Conservation (phyloP, 495 filamentous ascomycete species). For the Lasiosphaeria hispida region DNA sequence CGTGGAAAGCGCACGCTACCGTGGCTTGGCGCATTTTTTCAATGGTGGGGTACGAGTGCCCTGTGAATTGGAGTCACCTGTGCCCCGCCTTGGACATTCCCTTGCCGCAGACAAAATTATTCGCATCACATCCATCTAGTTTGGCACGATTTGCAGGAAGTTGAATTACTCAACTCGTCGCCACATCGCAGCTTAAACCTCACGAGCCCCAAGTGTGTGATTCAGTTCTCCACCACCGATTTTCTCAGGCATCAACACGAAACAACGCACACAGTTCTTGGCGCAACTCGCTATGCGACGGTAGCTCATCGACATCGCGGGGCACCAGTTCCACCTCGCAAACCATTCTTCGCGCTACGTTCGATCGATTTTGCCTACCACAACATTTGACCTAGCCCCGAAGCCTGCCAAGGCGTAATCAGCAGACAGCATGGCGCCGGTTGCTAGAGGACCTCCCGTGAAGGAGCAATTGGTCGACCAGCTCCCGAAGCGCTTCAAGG, state of each 20-base stretch:
- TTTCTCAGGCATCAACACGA: neutral
- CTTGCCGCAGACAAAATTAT: constrained; percentile 14
- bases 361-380: neutral
- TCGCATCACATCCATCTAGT: constrained; percentile 3
- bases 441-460: constrained; percentile 30
- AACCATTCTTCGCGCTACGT: neutral
- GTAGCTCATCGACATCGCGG: constrained; percentile 18
- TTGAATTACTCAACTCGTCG: neutral
- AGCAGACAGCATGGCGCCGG: constrained; percentile 11
- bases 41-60: constrained; percentile 24
- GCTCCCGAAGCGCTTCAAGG: constrained; percentile 84
- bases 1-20: neutral
- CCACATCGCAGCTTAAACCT: neutral
- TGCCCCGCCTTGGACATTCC: constrained; percentile 12
- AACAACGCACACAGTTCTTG: neutral
- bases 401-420: neutral
- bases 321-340: constrained; percentile 13
- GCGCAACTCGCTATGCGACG: constrained; percentile 13
- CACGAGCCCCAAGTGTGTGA: neutral
- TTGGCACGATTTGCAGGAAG: neutral
- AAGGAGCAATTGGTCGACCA: constrained; percentile 90
- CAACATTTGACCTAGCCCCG: neutral
- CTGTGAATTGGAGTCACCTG: constrained; percentile 15
- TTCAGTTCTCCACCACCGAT: neutral
- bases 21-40: neutral